Evolutionary conservation across 352 stramenopile genomes (phyloP), one percentile per base, ranked within the genome.

Genomic region (Phytophthora nicotianae): DNA sequence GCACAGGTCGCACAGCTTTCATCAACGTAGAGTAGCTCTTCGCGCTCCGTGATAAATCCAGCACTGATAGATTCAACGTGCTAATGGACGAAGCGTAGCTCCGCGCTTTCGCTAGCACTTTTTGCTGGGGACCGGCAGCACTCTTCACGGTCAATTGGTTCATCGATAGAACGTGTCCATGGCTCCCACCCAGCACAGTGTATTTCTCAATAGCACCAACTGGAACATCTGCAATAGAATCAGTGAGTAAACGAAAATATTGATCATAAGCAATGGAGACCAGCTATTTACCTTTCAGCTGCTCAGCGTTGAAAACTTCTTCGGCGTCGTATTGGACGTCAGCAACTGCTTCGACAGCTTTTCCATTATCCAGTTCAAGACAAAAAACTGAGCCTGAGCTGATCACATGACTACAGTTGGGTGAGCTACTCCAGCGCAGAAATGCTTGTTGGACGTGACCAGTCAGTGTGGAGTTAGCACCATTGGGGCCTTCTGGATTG

Each of bases 181-280:
- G 74, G 1, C 29, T 66, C 9, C 71, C 65, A n/a, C 78, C 80
- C 6, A 89, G 40, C 6, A 88, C 27, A 9, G 80, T 68, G 43
- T 86, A 91, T 29, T 89, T 87, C 37, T 86, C 60, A 16, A 89
- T 33, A 7, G 79, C 80, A 4, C 83, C 80, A 33, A 71, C 61
- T 4, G 83, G 83, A 47, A 86, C 51, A 40, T 69, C 82, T 91
- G 53, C 47, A 68, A 49, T 0, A 56, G 37, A 20, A 32, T n/a
- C 41, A 54, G 10, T 1, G 32, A 51, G 40, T 47, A 4, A 46
- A 42, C 21, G 29, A 43, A 43, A 17, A 13, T 29, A 7, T 40
- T 56, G 14, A 48, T n/a, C n/a, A 50, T 29, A n/a, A n/a, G 14
- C 40, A 7, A 19, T 19, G 29, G 13, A 17, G 3, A 35, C 8